A percentile compares a stretch with the other conserved stretches of the same genome.
These are phyloP conservation scores for Thielaviopsis musarum DNA, from an alignment of 2,329 filamentous ascomycete genomes.

Conservation along the genomic window DNA sequence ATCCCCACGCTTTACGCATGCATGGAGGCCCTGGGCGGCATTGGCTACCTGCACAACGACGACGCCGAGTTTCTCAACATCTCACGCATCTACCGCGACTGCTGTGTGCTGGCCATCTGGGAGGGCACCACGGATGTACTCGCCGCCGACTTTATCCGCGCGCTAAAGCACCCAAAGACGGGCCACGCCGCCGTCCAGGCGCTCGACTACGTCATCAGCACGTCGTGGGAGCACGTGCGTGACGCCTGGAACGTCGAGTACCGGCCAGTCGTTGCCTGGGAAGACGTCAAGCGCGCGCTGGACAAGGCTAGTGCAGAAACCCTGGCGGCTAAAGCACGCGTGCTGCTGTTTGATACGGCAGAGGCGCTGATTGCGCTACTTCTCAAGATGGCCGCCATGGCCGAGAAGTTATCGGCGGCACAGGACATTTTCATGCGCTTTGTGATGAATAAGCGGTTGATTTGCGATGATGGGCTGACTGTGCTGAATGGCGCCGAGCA, in stretches of 20 bases:
- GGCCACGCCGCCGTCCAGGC: constrained; percentile 25
- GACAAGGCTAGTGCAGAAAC: constrained; percentile 20
- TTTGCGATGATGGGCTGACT: background rate
- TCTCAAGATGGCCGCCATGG: constrained; percentile 23
- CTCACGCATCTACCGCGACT: constrained; percentile 48
- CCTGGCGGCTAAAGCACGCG: constrained; percentile 29
- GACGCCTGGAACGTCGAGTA: constrained; percentile 15
- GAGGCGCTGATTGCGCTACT: constrained; percentile 28
- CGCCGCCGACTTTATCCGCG: constrained; percentile 32
- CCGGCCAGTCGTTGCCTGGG: constrained; percentile 25
- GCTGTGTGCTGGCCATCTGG: constrained; percentile 48
- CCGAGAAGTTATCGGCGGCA: constrained; percentile 17
- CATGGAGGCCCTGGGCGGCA: constrained; percentile 49
- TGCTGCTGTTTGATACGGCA: constrained; percentile 26
- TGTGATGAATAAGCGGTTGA: constrained; percentile 17
- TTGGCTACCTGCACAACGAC: constrained; percentile 45
- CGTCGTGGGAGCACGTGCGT: constrained; percentile 7
- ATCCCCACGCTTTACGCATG: constrained; percentile 35
- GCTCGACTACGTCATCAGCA: constrained; percentile 24
- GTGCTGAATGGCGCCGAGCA: background rate
- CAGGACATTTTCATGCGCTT: constrained; percentile 26
- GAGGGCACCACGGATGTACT: constrained; percentile 60
- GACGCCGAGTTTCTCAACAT: constrained; percentile 50
- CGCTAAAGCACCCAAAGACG: constrained; percentile 27
- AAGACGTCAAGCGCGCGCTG: constrained; percentile 21